Evolutionary conservation across 129 eudicot species (phyloP).

Genomic region (Chrysanthemum makinoi): DNA sequence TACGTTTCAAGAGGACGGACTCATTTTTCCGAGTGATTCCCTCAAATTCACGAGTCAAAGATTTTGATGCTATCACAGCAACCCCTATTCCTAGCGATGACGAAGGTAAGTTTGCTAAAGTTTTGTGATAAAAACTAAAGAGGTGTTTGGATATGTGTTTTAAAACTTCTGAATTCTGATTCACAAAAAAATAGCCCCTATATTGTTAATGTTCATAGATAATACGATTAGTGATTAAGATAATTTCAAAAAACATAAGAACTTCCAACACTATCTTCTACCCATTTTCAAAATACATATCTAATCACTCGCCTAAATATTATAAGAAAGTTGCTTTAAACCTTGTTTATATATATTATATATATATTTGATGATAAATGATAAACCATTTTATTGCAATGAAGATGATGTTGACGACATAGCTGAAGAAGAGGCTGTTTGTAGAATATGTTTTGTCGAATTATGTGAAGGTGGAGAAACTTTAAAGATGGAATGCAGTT

Average conservation of each 20-base stretch:
- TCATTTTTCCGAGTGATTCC: slow-evolving; percentile 81
- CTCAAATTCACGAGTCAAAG: slow-evolving; percentile 50
- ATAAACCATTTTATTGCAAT: background rate
- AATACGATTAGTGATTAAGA: too few relatives aligned
- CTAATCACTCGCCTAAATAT: background rate
- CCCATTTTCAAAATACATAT: background rate
- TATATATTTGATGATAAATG: slow-evolving; percentile 3
- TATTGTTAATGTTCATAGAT: too few relatives aligned
- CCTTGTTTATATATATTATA: background rate
- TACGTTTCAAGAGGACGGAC: slow-evolving; percentile 39
- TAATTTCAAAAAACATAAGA: background rate
- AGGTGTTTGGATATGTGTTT: background rate
- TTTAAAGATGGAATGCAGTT: slow-evolving; percentile 91
- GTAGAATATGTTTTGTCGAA: slow-evolving; percentile 90
- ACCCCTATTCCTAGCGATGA: slow-evolving; percentile 26
- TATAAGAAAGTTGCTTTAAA: slow-evolving; percentile 7
- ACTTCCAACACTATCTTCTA: background rate
- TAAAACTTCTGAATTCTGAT: too few relatives aligned
- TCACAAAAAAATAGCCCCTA: too few relatives aligned
- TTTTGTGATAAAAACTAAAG: slow-evolving; percentile 4
- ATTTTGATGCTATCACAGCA: slow-evolving; percentile 28
- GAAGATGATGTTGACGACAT: slow-evolving; percentile 77
- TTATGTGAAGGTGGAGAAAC: slow-evolving; percentile 93
- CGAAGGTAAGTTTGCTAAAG: slow-evolving; percentile 41
- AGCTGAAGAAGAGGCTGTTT: slow-evolving; percentile 98